Evolutionary conservation across 176 grass and related monocot species (phyloP).

Genomic region (Triticum dicoccoides): DNA sequence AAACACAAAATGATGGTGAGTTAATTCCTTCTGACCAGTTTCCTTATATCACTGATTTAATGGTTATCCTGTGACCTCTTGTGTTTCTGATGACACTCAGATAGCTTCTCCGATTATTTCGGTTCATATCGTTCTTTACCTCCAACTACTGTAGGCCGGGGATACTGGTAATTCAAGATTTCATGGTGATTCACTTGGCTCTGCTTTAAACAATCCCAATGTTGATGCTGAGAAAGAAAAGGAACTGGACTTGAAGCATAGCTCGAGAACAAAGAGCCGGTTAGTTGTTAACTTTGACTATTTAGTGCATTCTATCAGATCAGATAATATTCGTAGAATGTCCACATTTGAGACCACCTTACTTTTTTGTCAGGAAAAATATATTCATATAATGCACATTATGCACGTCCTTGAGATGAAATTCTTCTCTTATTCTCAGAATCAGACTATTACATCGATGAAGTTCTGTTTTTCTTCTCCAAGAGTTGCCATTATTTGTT

Average conservation of each 20-base stretch:
- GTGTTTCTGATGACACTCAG: conserved; percentile 91
- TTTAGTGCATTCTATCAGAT: conserved; percentile 24
- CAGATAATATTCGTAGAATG: neutral
- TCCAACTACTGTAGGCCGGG: conserved; percentile 98
- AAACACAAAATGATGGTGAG: conserved; percentile 61
- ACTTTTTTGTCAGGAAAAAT: neutral
- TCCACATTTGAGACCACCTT: neutral
- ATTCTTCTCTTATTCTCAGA: neutral
- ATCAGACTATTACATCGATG: neutral
- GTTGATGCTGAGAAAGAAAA: conserved; percentile 34
- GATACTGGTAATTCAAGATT: conserved; percentile 57
- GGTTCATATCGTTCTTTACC: conserved; percentile 97
- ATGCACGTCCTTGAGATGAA: conserved; percentile 6
- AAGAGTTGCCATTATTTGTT: neutral
- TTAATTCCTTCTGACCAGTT: conserved; percentile 28
- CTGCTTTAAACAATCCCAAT: conserved; percentile 36
- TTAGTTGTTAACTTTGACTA: conserved; percentile 28
- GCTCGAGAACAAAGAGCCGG: conserved; percentile 42
- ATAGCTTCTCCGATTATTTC: conserved; percentile 92
- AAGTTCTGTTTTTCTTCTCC: neutral
- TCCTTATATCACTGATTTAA: conserved; percentile 24
- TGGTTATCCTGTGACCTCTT: conserved; percentile 51
- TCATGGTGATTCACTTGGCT: conserved; percentile 38
- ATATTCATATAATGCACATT: neutral
- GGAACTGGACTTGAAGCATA: conserved; percentile 41